Conservation (phyloP, 2,329 filamentous ascomycete species). For the Microsporum audouinii region DNA sequence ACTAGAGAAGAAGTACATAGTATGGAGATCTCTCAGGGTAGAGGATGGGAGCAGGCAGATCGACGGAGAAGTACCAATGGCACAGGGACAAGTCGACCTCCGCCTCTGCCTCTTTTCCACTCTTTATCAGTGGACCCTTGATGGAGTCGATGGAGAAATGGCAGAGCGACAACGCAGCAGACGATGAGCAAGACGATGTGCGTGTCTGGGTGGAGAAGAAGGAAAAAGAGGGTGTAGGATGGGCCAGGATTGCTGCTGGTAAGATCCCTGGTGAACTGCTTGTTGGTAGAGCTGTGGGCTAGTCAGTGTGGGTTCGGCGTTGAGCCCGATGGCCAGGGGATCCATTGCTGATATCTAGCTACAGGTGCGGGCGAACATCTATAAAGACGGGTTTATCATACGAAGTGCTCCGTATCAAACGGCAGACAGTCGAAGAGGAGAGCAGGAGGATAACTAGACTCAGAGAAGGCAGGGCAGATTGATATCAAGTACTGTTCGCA, state of each 20-base stretch:
- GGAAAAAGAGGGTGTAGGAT: not conserved
- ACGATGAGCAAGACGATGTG: not conserved
- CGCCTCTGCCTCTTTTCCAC: not conserved
- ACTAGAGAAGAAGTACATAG: not conserved
- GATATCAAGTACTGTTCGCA: too few species aligned
- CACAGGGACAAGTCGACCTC: not conserved
- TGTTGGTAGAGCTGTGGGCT: not conserved
- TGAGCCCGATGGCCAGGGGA: not conserved
- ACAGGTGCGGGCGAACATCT: too few species aligned
- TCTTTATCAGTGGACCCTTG: not conserved
- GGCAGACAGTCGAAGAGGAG: too few species aligned
- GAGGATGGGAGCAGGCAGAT: not conserved
- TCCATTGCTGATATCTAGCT: too few species aligned
- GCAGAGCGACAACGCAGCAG: not conserved
- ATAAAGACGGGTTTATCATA: too few species aligned
- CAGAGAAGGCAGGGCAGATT: too few species aligned
- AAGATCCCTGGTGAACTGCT: not conserved
- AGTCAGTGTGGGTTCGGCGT: not conserved
- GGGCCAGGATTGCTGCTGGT: not conserved
- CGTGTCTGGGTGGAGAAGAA: not conserved
- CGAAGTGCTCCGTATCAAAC: too few species aligned
- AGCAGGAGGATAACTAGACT: too few species aligned
- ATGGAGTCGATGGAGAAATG: conserved; percentile 2
- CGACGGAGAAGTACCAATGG: not conserved
- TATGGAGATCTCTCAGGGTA: not conserved